Base-by-base conservation (phyloP, 2,329 filamentous ascomycete species). In the Monosporascus sp. region DNA sequence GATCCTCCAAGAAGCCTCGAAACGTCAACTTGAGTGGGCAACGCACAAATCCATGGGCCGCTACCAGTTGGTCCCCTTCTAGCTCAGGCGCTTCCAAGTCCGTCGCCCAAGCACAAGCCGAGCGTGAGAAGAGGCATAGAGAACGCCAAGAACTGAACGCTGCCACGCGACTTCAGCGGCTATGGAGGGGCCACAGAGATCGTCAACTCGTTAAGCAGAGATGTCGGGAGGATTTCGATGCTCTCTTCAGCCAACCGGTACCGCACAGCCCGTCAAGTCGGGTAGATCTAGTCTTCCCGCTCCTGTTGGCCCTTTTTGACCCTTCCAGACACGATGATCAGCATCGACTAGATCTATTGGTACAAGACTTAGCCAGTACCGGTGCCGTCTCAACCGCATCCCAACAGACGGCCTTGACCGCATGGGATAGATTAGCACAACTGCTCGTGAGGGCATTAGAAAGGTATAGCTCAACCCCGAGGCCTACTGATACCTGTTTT, bases 11-110 rank as follows among this genome's bases (percentile, higher is more conserved):
- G 65, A 88, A 89, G 61, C 87, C 88, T 57, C 87, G 94, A 60
- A 92, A 97, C 70, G 91, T 97, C 68, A 97, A 97, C 72, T 86
- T 99, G 57, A 94, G 91, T 60, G 94, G 91, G 58, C 87, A 92
- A 62, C 68, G 65, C 60, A 77, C 78, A 49, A 96, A 96, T 65
- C 90, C 91, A 3, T 96, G 94, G 70, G 85, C 81, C 55, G 82
- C 82, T 60, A 78, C 79, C 35, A 75, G 78, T 43, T 83, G 84
- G 78, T 74, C 75, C 17, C 75, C 81, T 14, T 77, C 77, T 7
- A 79, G 79, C 17, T 78, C 83, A 1, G 86, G 85, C 18, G 79
- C 88, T 5, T 89, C 90, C 63, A 86, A 87, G 64, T 87, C 92
- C 1, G 81, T 97, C 28, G 88, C 87, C 45, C 85, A 90, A 63